phyloP scores from a whole-genome alignment of 495 filamentous ascomycete genomes.

The Penicillium chermesinum region DNA sequence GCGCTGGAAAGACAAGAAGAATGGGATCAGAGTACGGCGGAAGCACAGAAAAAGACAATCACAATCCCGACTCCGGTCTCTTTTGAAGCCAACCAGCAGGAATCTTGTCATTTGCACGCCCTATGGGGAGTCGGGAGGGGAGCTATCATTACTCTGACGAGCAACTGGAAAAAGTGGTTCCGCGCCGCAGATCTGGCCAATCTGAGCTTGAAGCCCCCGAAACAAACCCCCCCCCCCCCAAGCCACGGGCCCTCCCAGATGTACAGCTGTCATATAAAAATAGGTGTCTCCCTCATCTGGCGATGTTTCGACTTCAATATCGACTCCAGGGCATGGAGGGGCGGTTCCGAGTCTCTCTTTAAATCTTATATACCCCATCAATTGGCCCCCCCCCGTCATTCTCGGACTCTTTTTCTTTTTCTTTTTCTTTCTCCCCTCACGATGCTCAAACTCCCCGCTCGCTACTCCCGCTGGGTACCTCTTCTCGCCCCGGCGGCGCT shows the following conservation, averaged over 20 bases:
- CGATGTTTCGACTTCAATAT: not conserved
- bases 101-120: not conserved
- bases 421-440: too few species aligned
- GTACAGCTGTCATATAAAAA: not conserved
- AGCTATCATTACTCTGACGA: not conserved
- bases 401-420: not conserved
- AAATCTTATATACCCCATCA: not conserved
- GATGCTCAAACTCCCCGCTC: constrained; percentile 19
- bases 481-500: constrained; percentile 11
- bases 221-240: constrained; percentile 11
- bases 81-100: not conserved
- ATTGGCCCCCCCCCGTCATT: not conserved
- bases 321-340: constrained; percentile 15
- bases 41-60: not conserved
- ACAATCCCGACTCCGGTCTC: not conserved
- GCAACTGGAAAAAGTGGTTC: constrained; percentile 3
- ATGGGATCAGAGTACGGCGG: too few species aligned
- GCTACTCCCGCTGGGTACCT: constrained; percentile 24
- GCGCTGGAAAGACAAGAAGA: constrained; percentile 1
- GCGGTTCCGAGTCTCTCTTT: not conserved
- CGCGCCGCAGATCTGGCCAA: constrained; percentile 9
- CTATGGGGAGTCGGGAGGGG: not conserved
- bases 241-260: constrained; percentile 3
- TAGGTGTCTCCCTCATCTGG: not conserved
- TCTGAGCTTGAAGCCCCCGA: constrained; percentile 8